Evolutionary conservation across 768 basidiomycete species (phyloP), one percentile per base, ranked within the genome.

Genomic region (Podaxis pistillaris): DNA sequence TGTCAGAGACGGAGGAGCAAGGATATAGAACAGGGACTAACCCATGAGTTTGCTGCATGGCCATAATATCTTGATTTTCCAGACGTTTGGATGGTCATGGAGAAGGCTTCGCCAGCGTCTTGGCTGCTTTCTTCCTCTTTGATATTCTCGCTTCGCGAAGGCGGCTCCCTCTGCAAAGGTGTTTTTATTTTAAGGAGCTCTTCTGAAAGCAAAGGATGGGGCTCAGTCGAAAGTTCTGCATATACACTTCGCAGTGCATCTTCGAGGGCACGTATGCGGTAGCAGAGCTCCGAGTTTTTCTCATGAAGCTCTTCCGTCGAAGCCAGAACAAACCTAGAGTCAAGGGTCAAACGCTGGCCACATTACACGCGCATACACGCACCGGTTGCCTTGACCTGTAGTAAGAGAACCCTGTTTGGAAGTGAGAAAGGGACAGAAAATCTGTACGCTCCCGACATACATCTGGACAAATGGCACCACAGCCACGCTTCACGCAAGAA

Each of bases 301-400:
- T 91, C 89, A 69, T 92, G 90, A 1, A 92, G 78, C 66, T 91
- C 90, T 71, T 89, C 87, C 0, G 89, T 91, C 0, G 88, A 88
- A 0, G 89, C 91, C 30, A 91, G 83, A 0, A 91, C 89, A 68
- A 91, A 92, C 26, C 89, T 89, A 30, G 26, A 41, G 5, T 17
- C 28, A 28, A 44, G 17, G 37, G 19, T 40, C 22, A 40, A n/a
- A 7, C 13, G 15, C 53, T 59, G 0, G 41, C 1, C 44, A 30
- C 22, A 44, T 65, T 12, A n/a, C 12, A 11, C 2, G 56, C 65
- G 22, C n/a, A 26, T 50, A 12, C 17, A 69, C 76, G 46, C 67
- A 88, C 89, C 89, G 84, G 78, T 90, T 91, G 13, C 90, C 90
- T 73, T 91, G 87, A 11, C 90, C 90, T 56, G 90, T 92, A 89